Evolutionary conservation across 2,329 filamentous ascomycete genomes (phyloP).

Genomic region (Exophiala calicioides): DNA sequence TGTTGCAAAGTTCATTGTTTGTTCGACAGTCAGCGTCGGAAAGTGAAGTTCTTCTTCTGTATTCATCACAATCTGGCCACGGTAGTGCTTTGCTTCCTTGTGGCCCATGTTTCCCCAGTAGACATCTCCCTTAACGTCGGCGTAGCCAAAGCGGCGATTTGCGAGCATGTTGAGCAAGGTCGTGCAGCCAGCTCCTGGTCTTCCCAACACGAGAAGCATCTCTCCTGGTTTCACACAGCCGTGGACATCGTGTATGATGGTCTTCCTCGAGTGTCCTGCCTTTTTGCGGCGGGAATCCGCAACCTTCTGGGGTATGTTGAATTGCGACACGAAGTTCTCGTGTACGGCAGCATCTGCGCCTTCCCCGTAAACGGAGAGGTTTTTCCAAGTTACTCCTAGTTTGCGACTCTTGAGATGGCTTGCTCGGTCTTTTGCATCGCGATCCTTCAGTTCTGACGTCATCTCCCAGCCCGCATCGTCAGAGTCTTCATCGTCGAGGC

Average conservation of each 20-base stretch:
- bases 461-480: too few species aligned
- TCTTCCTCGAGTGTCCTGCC: conserved; percentile 56
- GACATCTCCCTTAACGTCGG: conserved; percentile 59
- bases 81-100: conserved; percentile 48
- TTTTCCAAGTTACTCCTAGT: conserved; percentile 66
- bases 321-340: conserved; percentile 63
- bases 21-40: conserved; percentile 52
- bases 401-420: conserved; percentile 52
- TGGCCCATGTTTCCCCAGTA: conserved; percentile 53
- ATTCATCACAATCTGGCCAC: conserved; percentile 60
- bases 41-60: conserved; percentile 56
- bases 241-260: conserved; percentile 64
- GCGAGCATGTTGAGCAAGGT: conserved; percentile 69
- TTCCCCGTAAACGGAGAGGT: conserved; percentile 64
- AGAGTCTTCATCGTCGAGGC: too few species aligned
- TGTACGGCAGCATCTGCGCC: conserved; percentile 64
- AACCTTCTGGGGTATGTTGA: conserved; percentile 54
- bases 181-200: conserved; percentile 69
- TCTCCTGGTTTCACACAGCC: conserved; percentile 73
- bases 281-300: conserved; percentile 46
- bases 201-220: conserved; percentile 69
- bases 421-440: too few species aligned
- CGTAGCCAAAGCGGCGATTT: conserved; percentile 63
- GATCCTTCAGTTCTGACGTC: too few species aligned
- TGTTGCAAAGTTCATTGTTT: conserved; percentile 58